A percentile compares a stretch with the other conserved stretches of the same genome.
These are phyloP conservation scores for Aspergillus brasiliensis DNA, from an alignment of 2,329 filamentous ascomycete genomes.

Conservation along the genomic window DNA sequence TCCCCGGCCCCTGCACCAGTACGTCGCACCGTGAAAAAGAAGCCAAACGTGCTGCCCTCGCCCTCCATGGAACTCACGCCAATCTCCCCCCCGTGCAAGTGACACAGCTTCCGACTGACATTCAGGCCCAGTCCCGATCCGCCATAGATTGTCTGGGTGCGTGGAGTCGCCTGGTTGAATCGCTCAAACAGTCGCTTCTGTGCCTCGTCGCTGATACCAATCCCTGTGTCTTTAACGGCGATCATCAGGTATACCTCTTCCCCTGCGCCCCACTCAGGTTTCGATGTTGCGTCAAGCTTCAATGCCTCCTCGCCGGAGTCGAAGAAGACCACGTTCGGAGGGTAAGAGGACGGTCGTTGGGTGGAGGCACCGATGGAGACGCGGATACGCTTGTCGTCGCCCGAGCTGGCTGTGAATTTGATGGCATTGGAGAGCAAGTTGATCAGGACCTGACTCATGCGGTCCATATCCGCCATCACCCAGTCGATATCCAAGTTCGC, in stretches of 20 bases:
- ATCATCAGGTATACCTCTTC: slow-evolving; percentile 69
- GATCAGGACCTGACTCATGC: slow-evolving; percentile 76
- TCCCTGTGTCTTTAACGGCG: slow-evolving; percentile 75
- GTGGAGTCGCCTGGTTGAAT: slow-evolving; percentile 75
- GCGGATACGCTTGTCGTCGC: neutral
- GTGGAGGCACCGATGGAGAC: slow-evolving; percentile 57
- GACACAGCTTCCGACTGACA: slow-evolving; percentile 76
- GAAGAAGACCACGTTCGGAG: slow-evolving; percentile 40
- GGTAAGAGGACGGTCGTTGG: slow-evolving; percentile 47
- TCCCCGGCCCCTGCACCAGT: slow-evolving; percentile 4
- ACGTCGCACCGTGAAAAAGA: slow-evolving; percentile 55
- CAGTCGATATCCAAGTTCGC: slow-evolving; percentile 61
- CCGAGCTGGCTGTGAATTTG: slow-evolving; percentile 70
- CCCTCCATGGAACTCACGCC: slow-evolving; percentile 64
- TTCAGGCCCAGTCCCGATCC: slow-evolving; percentile 78
- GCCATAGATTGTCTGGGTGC: slow-evolving; percentile 76
- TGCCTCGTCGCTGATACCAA: slow-evolving; percentile 70
- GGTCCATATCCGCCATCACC: slow-evolving; percentile 70
- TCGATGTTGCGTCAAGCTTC: slow-evolving; percentile 35
- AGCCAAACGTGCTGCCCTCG: slow-evolving; percentile 60
- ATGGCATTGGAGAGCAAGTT: slow-evolving; percentile 80
- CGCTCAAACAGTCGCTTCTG: slow-evolving; percentile 75
- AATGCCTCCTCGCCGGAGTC: slow-evolving; percentile 20
- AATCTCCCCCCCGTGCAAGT: slow-evolving; percentile 78
- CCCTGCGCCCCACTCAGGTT: slow-evolving; percentile 57